phyloP scores from a whole-genome alignment of 768 basidiomycete genomes.

The Paxillus ammoniavirescens region DNA sequence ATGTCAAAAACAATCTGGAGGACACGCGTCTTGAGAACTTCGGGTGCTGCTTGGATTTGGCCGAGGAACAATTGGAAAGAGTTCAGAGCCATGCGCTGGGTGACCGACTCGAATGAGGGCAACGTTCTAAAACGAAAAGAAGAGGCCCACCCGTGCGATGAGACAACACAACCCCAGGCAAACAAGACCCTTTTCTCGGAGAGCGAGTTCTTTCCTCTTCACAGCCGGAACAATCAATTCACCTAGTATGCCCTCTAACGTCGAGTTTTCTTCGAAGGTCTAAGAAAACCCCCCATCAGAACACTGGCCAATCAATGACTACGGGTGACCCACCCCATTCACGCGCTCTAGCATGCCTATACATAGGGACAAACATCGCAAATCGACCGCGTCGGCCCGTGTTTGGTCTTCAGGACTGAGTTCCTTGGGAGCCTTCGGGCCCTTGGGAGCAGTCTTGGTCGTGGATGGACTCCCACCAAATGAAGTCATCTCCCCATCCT shows the following conservation, averaged over 20 bases:
- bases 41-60: slow-evolving; percentile 66
- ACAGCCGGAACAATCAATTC: slow-evolving; percentile 92
- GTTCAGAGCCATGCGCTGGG: slow-evolving; percentile 34
- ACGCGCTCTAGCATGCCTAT: slow-evolving; percentile 86
- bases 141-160: slow-evolving; percentile 49
- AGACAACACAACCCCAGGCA: slow-evolving; percentile 73
- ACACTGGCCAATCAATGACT: not conserved
- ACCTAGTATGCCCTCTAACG: slow-evolving; percentile 61
- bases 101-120: no score
- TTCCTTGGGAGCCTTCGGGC: slow-evolving; percentile 29
- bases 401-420: slow-evolving; percentile 60
- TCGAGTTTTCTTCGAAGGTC: slow-evolving; percentile 68
- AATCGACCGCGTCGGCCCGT: slow-evolving; percentile 60
- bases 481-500: slow-evolving; percentile 35
- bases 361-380: slow-evolving; percentile 73
- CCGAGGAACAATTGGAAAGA: slow-evolving; percentile 81
- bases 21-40: slow-evolving; percentile 64
- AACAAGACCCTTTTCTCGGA: slow-evolving; percentile 66
- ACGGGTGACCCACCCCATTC: slow-evolving; percentile 58
- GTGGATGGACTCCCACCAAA: slow-evolving; percentile 30
- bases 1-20: slow-evolving; percentile 85
- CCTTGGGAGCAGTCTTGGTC: slow-evolving; percentile 15
- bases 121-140: not conserved
- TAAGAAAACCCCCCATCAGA: slow-evolving; percentile 13
- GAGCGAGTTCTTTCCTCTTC: slow-evolving; percentile 73